Evolutionary conservation across 345 rosid genomes (phyloP).

Genomic region (Carallia pectinifolia): DNA sequence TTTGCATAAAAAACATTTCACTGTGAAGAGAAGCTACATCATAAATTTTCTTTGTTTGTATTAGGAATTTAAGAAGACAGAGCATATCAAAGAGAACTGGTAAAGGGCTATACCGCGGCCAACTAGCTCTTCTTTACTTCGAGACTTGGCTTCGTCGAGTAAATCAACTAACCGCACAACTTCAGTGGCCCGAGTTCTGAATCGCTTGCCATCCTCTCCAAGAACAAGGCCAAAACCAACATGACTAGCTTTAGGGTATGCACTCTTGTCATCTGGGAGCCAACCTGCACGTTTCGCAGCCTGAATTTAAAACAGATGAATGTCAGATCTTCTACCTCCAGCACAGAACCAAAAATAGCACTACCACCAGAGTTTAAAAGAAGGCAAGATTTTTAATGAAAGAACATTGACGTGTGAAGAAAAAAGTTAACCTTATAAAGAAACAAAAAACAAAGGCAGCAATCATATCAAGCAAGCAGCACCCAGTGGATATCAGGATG

Average conservation of each 20-base stretch:
- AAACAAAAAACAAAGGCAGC: slow-evolving; percentile 1
- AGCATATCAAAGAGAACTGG: not conserved
- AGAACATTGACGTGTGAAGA: not conserved
- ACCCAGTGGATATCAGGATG: not conserved
- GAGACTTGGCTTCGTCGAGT: slow-evolving; percentile 89
- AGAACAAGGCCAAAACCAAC: slow-evolving; percentile 95
- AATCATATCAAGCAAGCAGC: slow-evolving; percentile 4
- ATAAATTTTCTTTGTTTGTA: not conserved
- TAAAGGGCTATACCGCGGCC: slow-evolving; percentile 62
- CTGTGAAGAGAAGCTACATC: not conserved
- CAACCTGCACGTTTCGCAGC: slow-evolving; percentile 88
- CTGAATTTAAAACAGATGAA: slow-evolving; percentile 37
- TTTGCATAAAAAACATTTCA: not conserved
- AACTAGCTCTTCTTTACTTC: slow-evolving; percentile 68
- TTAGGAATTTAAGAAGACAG: slow-evolving; percentile 1
- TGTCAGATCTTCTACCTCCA: slow-evolving; percentile 7
- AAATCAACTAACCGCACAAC: slow-evolving; percentile 93
- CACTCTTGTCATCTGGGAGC: slow-evolving; percentile 60
- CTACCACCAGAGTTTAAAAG: not conserved
- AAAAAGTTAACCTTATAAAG: not conserved
- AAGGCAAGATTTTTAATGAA: not conserved
- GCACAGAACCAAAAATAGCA: not conserved
- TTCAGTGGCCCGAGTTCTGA: slow-evolving; percentile 79
- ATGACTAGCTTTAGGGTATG: slow-evolving; percentile 71
- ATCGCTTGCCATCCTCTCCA: slow-evolving; percentile 92